Evolutionary conservation across 441 rosid species (phyloP).

Genomic region (Mallotus repandus): DNA sequence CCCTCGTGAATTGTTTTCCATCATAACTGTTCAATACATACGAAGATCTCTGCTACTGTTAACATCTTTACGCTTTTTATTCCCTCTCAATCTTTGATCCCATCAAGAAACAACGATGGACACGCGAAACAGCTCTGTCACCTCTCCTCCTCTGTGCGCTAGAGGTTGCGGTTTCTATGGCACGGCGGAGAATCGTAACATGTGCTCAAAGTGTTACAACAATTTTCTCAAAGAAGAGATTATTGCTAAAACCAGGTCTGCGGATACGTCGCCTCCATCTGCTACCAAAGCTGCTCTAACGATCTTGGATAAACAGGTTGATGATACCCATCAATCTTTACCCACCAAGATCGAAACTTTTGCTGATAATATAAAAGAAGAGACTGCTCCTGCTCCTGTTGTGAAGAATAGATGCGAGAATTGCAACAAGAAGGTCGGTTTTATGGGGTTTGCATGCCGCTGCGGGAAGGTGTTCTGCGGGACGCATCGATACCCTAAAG

Average conservation of each 20-base stretch:
- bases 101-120: slow-evolving; percentile 8
- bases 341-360: not conserved
- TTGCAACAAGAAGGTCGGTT: slow-evolving; percentile 51
- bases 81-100: not conserved
- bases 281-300: too few species aligned
- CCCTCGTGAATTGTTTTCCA: too few species aligned
- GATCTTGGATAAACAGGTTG: too few species aligned
- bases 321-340: not conserved
- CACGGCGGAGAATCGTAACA: slow-evolving; percentile 12
- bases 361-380: not conserved
- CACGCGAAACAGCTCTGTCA: not conserved
- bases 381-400: not conserved
- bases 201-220: slow-evolving; percentile 39
- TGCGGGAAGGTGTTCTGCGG: slow-evolving; percentile 45
- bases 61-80: too few species aligned
- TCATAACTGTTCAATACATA: too few species aligned
- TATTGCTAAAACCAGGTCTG: not conserved
- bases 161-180: slow-evolving; percentile 38
- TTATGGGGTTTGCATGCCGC: slow-evolving; percentile 46
- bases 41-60: too few species aligned
- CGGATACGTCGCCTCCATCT: not conserved
- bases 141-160: slow-evolving; percentile 10
- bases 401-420: slow-evolving; percentile 27
- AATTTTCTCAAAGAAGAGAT: slow-evolving; percentile 10
- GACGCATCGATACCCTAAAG: slow-evolving; percentile 42